Conservation (phyloP, 2,329 filamentous ascomycete species). For the Neocucurbitaria cava region DNA sequence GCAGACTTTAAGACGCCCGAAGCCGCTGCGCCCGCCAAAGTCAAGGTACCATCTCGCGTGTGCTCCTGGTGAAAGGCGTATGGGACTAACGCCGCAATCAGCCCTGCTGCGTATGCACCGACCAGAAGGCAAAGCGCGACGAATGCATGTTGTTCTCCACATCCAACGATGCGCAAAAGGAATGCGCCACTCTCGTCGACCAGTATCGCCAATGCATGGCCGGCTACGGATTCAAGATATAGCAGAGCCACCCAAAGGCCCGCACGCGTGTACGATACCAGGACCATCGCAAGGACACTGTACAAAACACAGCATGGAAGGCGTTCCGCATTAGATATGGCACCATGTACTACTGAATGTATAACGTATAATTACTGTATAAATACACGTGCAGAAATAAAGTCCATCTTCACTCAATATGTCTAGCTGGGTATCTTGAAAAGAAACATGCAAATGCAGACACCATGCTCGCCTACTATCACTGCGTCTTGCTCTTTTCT, state of each 20-base stretch:
- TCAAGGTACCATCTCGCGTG: conserved; percentile 46
- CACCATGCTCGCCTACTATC: conserved; percentile 9
- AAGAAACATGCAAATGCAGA: conserved; percentile 13
- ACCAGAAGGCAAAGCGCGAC: conserved; percentile 90
- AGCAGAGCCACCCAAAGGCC: background rate
- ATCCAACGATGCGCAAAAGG: conserved; percentile 78
- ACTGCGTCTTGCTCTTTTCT: conserved; percentile 51
- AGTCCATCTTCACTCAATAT: conserved; percentile 38
- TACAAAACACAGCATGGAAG: conserved; percentile 42
- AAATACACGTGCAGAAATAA: conserved; percentile 26
- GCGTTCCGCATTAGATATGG: conserved; percentile 34
- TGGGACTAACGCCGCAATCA: conserved; percentile 46
- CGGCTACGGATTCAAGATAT: conserved; percentile 82
- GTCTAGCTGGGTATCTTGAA: conserved; percentile 24
- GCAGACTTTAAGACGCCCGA: conserved; percentile 50
- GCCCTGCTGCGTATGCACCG: conserved; percentile 98
- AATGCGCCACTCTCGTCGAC: conserved; percentile 82
- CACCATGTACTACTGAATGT: conserved; percentile 25
- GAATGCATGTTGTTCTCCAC: conserved; percentile 99
- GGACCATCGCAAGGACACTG: conserved; percentile 17
- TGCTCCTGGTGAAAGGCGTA: background rate
- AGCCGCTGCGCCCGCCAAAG: conserved; percentile 49
- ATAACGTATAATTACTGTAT: conserved; percentile 6
- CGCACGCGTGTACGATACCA: conserved; percentile 8
- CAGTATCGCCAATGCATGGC: conserved; percentile 93